A percentile compares a stretch with the other conserved stretches of the same genome.
Evolutionary conservation across 1,284 basidiomycete genomes (phyloP).

Genomic region (Phylloporus sp.): DNA sequence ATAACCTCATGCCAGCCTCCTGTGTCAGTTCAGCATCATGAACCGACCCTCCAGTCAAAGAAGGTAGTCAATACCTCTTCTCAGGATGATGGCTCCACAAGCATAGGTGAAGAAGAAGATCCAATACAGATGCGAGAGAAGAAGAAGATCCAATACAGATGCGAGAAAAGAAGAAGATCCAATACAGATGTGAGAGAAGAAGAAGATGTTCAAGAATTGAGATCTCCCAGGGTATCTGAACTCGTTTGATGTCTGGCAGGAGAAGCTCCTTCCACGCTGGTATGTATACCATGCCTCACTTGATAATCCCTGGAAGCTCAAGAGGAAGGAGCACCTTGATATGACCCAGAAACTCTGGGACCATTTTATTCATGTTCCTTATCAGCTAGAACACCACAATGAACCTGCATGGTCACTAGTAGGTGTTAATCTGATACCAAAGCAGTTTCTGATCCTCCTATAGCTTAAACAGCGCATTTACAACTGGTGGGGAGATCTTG

Average conservation of each 20-base stretch:
- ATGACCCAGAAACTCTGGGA: too few relatives aligned
- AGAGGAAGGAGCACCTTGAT: not conserved
- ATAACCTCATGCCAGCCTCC: too few relatives aligned
- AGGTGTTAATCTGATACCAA: too few relatives aligned
- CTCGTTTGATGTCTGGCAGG: not conserved
- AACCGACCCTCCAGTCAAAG: too few relatives aligned
- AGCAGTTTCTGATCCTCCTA: not conserved
- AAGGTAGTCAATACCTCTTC: too few relatives aligned
- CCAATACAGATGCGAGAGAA: not conserved
- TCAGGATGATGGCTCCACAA: too few relatives aligned
- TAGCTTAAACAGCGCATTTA: not conserved
- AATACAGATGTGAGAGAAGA: not conserved
- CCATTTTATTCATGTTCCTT: too few relatives aligned
- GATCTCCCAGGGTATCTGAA: not conserved
- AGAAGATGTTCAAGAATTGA: not conserved
- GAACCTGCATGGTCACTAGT: too few relatives aligned
- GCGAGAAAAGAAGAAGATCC: too few relatives aligned
- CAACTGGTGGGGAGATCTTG: not conserved
- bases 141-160: not conserved
- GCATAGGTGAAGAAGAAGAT: too few relatives aligned
- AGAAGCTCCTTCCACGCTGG: not conserved
- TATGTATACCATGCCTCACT: not conserved
- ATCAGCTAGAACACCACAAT: too few relatives aligned
- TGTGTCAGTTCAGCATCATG: too few relatives aligned
- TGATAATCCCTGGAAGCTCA: not conserved